Evolutionary conservation across 768 basidiomycete genomes (phyloP).

Genomic region (Panus rudis): DNA sequence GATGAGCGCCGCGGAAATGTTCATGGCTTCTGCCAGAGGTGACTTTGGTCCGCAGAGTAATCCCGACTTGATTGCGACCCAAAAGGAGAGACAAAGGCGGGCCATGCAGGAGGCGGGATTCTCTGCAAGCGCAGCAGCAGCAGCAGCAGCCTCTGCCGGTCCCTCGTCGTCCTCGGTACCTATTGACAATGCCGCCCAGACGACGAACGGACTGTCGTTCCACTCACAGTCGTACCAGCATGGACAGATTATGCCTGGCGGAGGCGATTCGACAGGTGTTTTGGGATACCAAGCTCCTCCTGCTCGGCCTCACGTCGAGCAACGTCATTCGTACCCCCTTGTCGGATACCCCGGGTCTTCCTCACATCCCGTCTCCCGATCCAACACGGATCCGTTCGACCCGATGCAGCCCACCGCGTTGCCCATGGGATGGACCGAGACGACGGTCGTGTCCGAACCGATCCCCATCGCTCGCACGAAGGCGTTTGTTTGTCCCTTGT

Average conservation of each 20-base stretch:
- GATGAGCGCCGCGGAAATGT: constrained; percentile 61
- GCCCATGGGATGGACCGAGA: no score
- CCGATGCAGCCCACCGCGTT: background rate
- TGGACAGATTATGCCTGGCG: background rate
- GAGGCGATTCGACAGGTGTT: background rate
- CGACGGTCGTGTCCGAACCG: constrained; percentile 1
- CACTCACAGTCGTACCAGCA: background rate
- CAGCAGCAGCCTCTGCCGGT: background rate
- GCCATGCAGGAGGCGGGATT: constrained; percentile 19
- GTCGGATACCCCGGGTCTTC: constrained; percentile 12
- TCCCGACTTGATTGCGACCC: constrained; percentile 20
- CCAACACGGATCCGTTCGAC: constrained; percentile 15
- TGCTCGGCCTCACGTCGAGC: constrained; percentile 12
- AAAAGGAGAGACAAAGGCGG: constrained; percentile 27
- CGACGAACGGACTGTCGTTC: background rate
- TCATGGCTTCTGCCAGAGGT: constrained; percentile 52
- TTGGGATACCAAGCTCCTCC: background rate
- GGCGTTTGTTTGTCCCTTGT: constrained; percentile 76
- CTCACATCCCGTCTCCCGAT: constrained; percentile 11
- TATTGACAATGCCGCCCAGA: background rate
- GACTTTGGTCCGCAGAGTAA: constrained; percentile 33
- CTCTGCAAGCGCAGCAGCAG: constrained; percentile 5
- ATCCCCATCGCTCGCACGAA: constrained; percentile 28
- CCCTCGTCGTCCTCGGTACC: background rate
- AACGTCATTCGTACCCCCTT: constrained; percentile 17